Percentiles rank a stretch among this genome's conserved stretches.
Evolutionary conservation across 768 basidiomycete species (phyloP).

Genomic region (Megacollybia marginata): DNA sequence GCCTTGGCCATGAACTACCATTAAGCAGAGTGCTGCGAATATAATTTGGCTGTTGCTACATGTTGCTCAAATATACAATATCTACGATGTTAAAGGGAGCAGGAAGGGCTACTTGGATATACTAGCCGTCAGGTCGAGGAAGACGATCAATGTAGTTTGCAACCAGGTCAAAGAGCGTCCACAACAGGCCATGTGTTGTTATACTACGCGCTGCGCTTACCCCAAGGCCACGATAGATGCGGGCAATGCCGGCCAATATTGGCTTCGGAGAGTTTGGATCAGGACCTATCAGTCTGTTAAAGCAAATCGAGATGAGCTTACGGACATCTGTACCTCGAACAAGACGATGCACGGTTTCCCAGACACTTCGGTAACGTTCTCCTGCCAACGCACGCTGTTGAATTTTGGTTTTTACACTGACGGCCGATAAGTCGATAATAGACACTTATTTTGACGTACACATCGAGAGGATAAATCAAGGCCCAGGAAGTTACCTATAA

Average conservation of each 20-base stretch:
- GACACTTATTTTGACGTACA: slow-evolving; percentile 40
- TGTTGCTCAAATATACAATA: neutral
- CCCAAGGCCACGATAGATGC: slow-evolving; percentile 90
- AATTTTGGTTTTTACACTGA: slow-evolving; percentile 89
- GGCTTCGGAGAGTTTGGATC: slow-evolving; percentile 75
- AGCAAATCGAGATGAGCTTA: neutral
- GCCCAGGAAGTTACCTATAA: slow-evolving; percentile 71
- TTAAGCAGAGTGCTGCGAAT: neutral
- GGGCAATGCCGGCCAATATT: slow-evolving; percentile 64
- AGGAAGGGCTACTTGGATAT: neutral
- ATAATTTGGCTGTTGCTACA: neutral
- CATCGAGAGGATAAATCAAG: slow-evolving; percentile 89
- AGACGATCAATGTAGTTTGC: slow-evolving; percentile 66
- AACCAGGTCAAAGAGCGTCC: slow-evolving; percentile 87
- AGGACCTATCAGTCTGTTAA: slow-evolving; percentile 41
- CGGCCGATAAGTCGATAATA: slow-evolving; percentile 4
- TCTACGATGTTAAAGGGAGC: neutral
- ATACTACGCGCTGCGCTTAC: slow-evolving; percentile 90
- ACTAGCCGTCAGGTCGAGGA: slow-evolving; percentile 16
- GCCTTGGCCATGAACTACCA: neutral
- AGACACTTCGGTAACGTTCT: slow-evolving; percentile 59
- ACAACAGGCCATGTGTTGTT: slow-evolving; percentile 87
- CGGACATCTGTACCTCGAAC: slow-evolving; percentile 54
- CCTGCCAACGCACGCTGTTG: slow-evolving; percentile 88
- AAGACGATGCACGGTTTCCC: slow-evolving; percentile 70